Conservation (phyloP, 1,284 basidiomycete genomes). For the Trichosporon faecale region DNA sequence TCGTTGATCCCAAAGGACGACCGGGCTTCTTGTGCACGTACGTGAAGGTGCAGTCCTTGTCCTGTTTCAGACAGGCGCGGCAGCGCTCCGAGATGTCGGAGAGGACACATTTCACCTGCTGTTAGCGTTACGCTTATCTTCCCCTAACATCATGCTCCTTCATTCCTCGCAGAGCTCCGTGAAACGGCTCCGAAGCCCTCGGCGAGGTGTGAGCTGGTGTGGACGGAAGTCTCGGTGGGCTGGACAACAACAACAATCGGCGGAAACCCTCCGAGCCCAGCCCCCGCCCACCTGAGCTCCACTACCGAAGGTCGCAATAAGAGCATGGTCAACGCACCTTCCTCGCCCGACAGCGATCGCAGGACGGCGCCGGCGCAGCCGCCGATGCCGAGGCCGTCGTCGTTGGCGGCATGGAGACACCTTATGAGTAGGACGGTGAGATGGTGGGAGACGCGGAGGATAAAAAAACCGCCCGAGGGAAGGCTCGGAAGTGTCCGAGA, state of each 20-base stretch:
- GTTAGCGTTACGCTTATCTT: too few species aligned
- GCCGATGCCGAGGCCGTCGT: neutral
- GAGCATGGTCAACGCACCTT: neutral
- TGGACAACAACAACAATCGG: too few species aligned
- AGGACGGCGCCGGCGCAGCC: neutral
- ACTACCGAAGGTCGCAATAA: neutral
- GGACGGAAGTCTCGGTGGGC: too few species aligned
- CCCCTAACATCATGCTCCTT: too few species aligned
- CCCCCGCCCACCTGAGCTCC: neutral
- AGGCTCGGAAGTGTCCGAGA: neutral
- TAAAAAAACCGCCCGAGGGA: neutral
- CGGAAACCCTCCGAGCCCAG: neutral
- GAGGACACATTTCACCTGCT: neutral
- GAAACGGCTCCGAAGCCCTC: too few species aligned
- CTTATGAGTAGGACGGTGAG: neutral
- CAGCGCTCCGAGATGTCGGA: neutral
- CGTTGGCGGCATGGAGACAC: neutral
- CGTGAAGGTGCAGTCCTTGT: constrained; percentile 17
- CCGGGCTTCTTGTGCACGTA: constrained; percentile 27
- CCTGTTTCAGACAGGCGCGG: neutral
- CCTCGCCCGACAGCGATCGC: neutral
- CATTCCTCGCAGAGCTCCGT: too few species aligned
- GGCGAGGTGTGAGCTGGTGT: too few species aligned
- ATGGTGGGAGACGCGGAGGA: neutral
- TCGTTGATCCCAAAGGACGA: constrained; percentile 16